Evolutionary conservation across 768 basidiomycete genomes (phyloP).

Genomic region (Termitomyces sp.): DNA sequence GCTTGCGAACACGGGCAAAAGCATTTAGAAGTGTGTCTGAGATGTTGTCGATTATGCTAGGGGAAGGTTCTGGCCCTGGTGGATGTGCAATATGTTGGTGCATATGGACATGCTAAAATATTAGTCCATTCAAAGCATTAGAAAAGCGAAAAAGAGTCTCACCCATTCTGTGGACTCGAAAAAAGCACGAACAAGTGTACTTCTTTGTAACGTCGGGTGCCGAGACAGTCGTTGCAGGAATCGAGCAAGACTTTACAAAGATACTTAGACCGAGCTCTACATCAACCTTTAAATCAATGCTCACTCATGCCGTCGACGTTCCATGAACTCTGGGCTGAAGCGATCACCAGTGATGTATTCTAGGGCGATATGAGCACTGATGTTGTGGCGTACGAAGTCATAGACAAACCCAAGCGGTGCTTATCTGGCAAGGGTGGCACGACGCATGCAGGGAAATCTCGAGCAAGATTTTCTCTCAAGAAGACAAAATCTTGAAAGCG

Average conservation of each 20-base stretch:
- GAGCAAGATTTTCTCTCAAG: constrained; percentile 79
- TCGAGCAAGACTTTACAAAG: constrained; percentile 68
- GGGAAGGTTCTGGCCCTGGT: constrained; percentile 74
- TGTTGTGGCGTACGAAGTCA: not conserved
- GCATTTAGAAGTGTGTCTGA: constrained; percentile 96
- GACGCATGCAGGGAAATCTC: constrained; percentile 97
- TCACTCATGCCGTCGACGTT: constrained; percentile 84
- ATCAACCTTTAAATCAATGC: constrained; percentile 21
- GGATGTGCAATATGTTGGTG: constrained; percentile 95
- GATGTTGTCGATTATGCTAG: constrained; percentile 88
- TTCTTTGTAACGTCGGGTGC: constrained; percentile 92
- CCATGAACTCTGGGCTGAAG: constrained; percentile 97
- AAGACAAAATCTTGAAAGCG: constrained; percentile 98
- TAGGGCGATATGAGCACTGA: constrained; percentile 23
- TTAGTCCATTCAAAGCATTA: constrained; percentile 3
- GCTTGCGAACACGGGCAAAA: constrained; percentile 93
- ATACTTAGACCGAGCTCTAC: not conserved
- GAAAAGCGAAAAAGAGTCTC: constrained; percentile 19
- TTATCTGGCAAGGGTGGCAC: constrained; percentile 96
- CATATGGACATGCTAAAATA: constrained; percentile 85
- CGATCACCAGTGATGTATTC: constrained; percentile 98
- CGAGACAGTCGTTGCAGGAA: constrained; percentile 89
- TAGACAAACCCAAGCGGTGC: constrained; percentile 81
- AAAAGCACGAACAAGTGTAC: constrained; percentile 89
- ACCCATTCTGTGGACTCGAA: constrained; percentile 99